Evolutionary conservation across 2,329 filamentous ascomycete genomes (phyloP).

Genomic region (Ophiosphaerella narmari): DNA sequence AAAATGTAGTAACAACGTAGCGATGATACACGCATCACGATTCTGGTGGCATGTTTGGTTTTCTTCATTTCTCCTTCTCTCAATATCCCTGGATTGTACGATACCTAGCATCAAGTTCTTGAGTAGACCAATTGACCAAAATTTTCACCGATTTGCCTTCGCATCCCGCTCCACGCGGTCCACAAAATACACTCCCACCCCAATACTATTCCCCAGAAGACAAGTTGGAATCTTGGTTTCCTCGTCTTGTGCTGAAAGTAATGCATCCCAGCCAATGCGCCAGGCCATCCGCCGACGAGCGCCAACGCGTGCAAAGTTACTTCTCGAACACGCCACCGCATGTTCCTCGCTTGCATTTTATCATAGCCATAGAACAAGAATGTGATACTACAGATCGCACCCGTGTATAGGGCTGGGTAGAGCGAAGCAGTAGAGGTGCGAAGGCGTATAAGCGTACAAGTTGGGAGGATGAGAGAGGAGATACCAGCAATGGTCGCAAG

Average conservation of each 20-base stretch:
- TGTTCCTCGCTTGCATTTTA: slow-evolving; percentile 40
- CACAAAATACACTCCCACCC: slow-evolving; percentile 36
- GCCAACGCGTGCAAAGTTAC: slow-evolving; percentile 34
- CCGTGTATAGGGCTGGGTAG: slow-evolving; percentile 21
- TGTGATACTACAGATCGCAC: slow-evolving; percentile 25
- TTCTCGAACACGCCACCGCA: slow-evolving; percentile 40
- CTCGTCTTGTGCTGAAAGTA: slow-evolving; percentile 45
- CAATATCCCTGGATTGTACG: not conserved
- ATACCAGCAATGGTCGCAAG: slow-evolving; percentile 28
- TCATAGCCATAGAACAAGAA: slow-evolving; percentile 43
- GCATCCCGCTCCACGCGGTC: slow-evolving; percentile 18
- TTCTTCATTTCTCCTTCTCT: not conserved
- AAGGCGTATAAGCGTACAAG: slow-evolving; percentile 55
- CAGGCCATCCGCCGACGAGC: slow-evolving; percentile 41
- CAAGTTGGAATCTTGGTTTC: slow-evolving; percentile 33
- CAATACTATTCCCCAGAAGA: slow-evolving; percentile 39
- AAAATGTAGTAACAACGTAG: slow-evolving; percentile 11
- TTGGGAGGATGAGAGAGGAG: slow-evolving; percentile 56
- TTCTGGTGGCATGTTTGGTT: not conserved
- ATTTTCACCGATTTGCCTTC: slow-evolving; percentile 5
- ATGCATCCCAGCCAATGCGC: slow-evolving; percentile 39
- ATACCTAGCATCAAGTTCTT: not conserved
- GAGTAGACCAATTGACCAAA: not conserved
- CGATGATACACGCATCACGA: not conserved
- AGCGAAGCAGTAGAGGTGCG: slow-evolving; percentile 19